Base-by-base conservation (phyloP, 257 asterid genomes). In the Solanum dulcamara region DNA sequence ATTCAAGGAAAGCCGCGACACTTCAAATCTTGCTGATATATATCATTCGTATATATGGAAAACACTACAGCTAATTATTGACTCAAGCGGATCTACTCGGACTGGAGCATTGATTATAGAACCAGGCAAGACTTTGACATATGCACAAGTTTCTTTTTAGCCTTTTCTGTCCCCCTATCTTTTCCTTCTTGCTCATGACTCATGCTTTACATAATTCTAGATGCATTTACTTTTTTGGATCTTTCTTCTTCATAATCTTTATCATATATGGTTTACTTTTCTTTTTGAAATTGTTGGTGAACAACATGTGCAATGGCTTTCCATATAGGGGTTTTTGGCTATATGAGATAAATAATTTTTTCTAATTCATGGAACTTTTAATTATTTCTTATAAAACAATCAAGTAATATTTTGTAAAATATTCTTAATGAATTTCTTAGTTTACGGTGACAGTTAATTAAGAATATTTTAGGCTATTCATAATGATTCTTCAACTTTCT, bases 71-170 rank as follows among this genome's bases (percentile, higher is more conserved):
- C 67, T 80, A 74, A 84, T 86, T 80, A 87, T 86, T 85, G 93
- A 89, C 84, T 83, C 92, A 64, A 79, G 86, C n/a, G 89, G 86
- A 26, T 80, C 77, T 88, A 86, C 90, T 75, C 89, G 51, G 44
- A 88, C 94, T 85, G 98, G 97, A 88, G 96, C 98, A 83, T 89
- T 97, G 90, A 93, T 97, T 86, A 81, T 93, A 88, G 99, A 97
- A 90, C 99, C 99, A 90, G 97, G 98, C 88, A 92, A 92, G 91
- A 59, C 42, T 46, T 28, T 46, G 40, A 33, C 51, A 51, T 37
- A 62, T 60, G 85, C n/a, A 11, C 32, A 26, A 48, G 83, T 81
- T 80, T 38, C 22, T 44, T 64, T 83, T 17, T 17, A 81, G 60
- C 28, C 51, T 57, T 59, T 70, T 38, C 33, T 46, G 17, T 44